phyloP scores from a whole-genome alignment of 2,329 filamentous ascomycete genomes.

The Hypoxylon sp. region DNA sequence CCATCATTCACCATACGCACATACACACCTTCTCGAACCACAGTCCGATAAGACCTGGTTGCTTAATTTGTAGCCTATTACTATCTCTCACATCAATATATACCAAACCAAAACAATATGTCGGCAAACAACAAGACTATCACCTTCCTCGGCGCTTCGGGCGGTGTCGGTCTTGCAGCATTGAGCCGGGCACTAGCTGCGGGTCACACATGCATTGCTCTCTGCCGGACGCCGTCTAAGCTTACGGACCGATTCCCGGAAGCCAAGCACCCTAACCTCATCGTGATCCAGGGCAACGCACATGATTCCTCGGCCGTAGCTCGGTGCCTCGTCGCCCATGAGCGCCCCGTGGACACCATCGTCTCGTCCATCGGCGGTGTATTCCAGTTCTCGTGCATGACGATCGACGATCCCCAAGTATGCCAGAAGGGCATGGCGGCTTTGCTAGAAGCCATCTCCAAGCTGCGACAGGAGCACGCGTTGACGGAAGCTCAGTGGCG shows the following conservation, averaged over 20 bases:
- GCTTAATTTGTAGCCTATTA: background rate
- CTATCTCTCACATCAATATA: background rate
- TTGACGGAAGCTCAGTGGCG: slow-evolving; percentile 30
- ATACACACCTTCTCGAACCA: background rate
- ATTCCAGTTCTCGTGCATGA: slow-evolving; percentile 52
- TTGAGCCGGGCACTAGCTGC: slow-evolving; percentile 61
- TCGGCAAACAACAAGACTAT: slow-evolving; percentile 55
- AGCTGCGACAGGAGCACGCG: slow-evolving; percentile 45
- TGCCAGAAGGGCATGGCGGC: slow-evolving; percentile 60
- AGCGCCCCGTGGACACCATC: slow-evolving; percentile 56
- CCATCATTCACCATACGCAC: background rate
- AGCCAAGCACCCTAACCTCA: slow-evolving; percentile 55
- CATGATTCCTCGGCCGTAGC: slow-evolving; percentile 57
- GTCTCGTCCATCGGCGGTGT: slow-evolving; percentile 63
- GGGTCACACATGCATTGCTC: slow-evolving; percentile 62
- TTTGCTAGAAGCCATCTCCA: slow-evolving; percentile 58
- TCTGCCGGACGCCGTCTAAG: slow-evolving; percentile 65
- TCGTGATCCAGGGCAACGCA: slow-evolving; percentile 62
- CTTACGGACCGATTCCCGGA: slow-evolving; percentile 57
- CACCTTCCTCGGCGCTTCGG: slow-evolving; percentile 67
- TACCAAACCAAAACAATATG: slow-evolving; percentile 11
- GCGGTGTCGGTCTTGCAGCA: slow-evolving; percentile 62
- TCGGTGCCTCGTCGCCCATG: slow-evolving; percentile 52
- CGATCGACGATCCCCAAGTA: slow-evolving; percentile 61
- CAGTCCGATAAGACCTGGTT: background rate